Conservation (phyloP, 257 asterid genomes). For the Petunia secreta region DNA sequence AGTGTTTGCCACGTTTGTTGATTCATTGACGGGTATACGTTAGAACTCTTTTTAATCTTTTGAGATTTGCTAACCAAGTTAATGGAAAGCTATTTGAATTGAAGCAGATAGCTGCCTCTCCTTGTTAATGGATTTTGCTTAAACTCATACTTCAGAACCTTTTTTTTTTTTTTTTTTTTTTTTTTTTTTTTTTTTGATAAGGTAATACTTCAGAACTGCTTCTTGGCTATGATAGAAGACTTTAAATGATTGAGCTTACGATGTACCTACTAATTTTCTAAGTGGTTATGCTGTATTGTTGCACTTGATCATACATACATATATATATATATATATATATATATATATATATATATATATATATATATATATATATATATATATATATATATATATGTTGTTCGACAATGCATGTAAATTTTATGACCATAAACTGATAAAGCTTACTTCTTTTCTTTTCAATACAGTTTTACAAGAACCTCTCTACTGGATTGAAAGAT, state of each 20-base stretch:
- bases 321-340: background rate
- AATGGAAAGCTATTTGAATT: background rate
- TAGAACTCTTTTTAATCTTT: background rate
- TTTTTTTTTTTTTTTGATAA: too few relatives aligned
- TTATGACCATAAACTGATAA: background rate
- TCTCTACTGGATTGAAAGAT: constrained; percentile 89
- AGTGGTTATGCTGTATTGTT: background rate
- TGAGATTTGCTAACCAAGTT: background rate
- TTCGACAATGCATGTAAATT: background rate
- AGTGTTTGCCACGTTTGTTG: background rate
- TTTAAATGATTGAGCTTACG: background rate
- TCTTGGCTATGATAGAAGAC: background rate
- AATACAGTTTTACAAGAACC: constrained; percentile 79
- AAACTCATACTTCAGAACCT: background rate
- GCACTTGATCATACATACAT: background rate
- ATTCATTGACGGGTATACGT: background rate
- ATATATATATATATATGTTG: background rate
- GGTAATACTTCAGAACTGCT: constrained; percentile 4
- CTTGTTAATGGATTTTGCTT: constrained; percentile 11
- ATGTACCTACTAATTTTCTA: background rate
- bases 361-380: background rate
- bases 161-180: too few relatives aligned
- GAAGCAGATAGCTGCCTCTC: constrained; percentile 5
- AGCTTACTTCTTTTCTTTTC: constrained; percentile 16
- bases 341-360: background rate